Conservation (phyloP, 2,329 filamentous ascomycete species). For the Microdochium bolleyi region DNA sequence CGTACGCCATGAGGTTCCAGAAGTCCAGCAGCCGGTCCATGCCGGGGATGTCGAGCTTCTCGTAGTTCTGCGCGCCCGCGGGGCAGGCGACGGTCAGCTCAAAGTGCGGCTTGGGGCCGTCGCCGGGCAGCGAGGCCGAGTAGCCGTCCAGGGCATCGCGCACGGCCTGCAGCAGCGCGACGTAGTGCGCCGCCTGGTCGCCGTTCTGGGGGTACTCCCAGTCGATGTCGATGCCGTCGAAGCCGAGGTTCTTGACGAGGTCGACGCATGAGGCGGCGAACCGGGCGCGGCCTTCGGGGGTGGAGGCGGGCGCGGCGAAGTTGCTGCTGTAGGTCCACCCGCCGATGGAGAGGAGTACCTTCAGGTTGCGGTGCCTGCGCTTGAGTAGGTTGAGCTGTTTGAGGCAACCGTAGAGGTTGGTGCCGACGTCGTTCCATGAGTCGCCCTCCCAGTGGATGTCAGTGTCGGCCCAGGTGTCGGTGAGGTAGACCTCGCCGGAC, state of each 20-base stretch:
- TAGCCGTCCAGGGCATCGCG: constrained; percentile 53
- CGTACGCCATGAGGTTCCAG: constrained; percentile 84
- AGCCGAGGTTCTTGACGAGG: constrained; percentile 72
- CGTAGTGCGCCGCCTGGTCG: constrained; percentile 48
- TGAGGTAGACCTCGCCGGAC: constrained; percentile 70
- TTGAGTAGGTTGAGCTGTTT: constrained; percentile 87
- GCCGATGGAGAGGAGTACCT: constrained; percentile 78
- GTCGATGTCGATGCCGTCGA: constrained; percentile 64
- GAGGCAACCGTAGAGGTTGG: constrained; percentile 79
- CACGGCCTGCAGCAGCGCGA: constrained; percentile 48
- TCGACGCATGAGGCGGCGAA: constrained; percentile 71
- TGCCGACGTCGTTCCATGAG: constrained; percentile 63
- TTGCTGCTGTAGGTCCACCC: constrained; percentile 90
- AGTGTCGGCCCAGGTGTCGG: constrained; percentile 56
- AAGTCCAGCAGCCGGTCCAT: constrained; percentile 65
- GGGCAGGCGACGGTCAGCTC: constrained; percentile 59
- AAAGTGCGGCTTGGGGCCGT: constrained; percentile 42
- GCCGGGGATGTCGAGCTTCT: constrained; percentile 50
- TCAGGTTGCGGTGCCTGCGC: constrained; percentile 71
- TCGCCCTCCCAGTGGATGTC: constrained; percentile 69
- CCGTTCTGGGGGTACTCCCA: constrained; percentile 58
- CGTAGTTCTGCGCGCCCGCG: constrained; percentile 54
- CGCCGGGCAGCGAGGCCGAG: constrained; percentile 27
- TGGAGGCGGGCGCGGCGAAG: constrained; percentile 69
- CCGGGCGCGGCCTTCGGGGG: constrained; percentile 54